phyloP scores from a whole-genome alignment of 2,329 filamentous ascomycete species.

The Diaporthe sp. region DNA sequence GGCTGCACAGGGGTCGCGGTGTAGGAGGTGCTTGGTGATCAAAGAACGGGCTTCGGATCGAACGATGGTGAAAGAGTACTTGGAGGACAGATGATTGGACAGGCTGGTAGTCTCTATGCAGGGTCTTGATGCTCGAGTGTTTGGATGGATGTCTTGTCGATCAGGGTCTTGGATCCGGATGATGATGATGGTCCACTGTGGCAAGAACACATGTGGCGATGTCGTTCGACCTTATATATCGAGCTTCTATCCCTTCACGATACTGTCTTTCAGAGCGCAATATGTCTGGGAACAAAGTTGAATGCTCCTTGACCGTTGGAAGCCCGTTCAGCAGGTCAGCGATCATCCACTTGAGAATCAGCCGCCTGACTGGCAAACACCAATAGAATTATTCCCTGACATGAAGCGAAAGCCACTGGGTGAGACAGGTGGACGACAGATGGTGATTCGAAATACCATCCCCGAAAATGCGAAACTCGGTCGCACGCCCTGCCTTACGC shows the following conservation, averaged over 20 bases:
- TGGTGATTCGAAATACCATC: neutral
- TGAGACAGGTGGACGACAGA: neutral
- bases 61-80: neutral
- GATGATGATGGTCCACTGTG: constrained; percentile 21
- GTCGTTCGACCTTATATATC: neutral
- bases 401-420: neutral
- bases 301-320: neutral
- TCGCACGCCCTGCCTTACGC: neutral
- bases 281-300: neutral
- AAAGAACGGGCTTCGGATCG: neutral
- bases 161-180: constrained; percentile 9
- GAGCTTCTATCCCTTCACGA: neutral
- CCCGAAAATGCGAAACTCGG: neutral
- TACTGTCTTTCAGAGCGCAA: neutral
- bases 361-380: constrained; percentile 5
- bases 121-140: constrained; percentile 8
- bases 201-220: constrained; percentile 14
- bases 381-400: neutral
- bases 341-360: constrained; percentile 10
- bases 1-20: neutral
- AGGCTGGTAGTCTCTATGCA: neutral
- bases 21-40: neutral
- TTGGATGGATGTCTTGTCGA: neutral
- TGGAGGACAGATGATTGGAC: neutral
- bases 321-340: neutral